A percentile compares a stretch with the other conserved stretches of the same genome.
Evolutionary conservation across 495 filamentous ascomycete genomes (phyloP).

Genomic region (Opeltia flavorubescens): DNA sequence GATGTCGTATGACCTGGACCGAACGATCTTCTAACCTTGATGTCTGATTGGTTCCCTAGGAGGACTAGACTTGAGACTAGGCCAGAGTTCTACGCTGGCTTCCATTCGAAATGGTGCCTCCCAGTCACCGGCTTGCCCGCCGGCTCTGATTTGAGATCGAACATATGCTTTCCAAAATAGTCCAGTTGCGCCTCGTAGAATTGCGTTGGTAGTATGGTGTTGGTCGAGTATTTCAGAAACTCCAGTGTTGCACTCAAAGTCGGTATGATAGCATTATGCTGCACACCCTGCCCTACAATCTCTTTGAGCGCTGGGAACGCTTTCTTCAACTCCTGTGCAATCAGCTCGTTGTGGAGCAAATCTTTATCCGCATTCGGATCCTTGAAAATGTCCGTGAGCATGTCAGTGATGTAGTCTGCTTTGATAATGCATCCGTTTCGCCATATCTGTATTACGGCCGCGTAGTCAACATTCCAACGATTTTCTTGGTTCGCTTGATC

Average conservation of each 20-base stretch:
- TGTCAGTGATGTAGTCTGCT: conserved; percentile 48
- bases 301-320: conserved; percentile 39
- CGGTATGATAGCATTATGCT: conserved; percentile 51
- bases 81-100: conserved; percentile 21
- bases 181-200: conserved; percentile 69
- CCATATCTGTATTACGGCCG: conserved; percentile 53
- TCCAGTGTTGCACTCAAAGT: conserved; percentile 50
- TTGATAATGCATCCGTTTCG: conserved; percentile 62
- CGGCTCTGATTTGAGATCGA: conserved; percentile 38
- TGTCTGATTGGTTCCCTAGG: neutral
- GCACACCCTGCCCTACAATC: conserved; percentile 40
- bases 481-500: conserved; percentile 44
- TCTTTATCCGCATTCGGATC: conserved; percentile 14
- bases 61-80: neutral
- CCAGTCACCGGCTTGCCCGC: conserved; percentile 34
- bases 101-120: conserved; percentile 46
- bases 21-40: neutral
- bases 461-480: conserved; percentile 48
- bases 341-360: conserved; percentile 31
- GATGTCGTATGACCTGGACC: too few relatives aligned
- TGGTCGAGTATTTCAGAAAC: conserved; percentile 52
- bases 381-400: conserved; percentile 33
- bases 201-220: conserved; percentile 44
- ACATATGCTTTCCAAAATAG: conserved; percentile 60
- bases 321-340: conserved; percentile 40